Evolutionary conservation across 768 basidiomycete genomes (phyloP), one percentile per base, ranked within the genome.

Genomic region (Chlorophyllum brunneum): DNA sequence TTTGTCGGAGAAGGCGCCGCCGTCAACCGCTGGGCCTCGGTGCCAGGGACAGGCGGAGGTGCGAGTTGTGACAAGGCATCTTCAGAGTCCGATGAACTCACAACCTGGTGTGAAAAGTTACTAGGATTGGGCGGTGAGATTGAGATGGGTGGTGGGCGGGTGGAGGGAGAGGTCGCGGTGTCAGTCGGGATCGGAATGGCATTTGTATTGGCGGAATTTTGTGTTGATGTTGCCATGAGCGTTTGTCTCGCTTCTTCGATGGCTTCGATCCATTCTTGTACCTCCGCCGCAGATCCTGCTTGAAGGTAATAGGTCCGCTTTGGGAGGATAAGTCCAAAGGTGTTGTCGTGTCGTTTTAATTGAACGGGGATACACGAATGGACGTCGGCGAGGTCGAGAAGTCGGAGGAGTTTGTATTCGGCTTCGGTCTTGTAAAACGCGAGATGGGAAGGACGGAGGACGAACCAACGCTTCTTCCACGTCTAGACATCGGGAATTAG

Each of bases 381-480:
- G 23, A 98, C 82, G 39, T 95, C 89, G 20, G 80, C 74, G 16
- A 98, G 79, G 59, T 94, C 90, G 53, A 98, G 81, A 11, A 97
- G 81, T 16, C 88, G 85, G 23, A 93, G 84, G 2, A 98, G 81
- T 67, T 95, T 79, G 72, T 98, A 98, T 69, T 99, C 95, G 51
- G 90, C 88, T 27, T 88, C 85, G 42, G 82, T 92, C 75, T 98
- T 98, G 82, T 98, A 98, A 70, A 95, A 98, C 3, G 93, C 93
- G 44, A 99, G 73, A 67, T 97, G 92, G 2, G 88, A 88, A 0
- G 92, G 82, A 15, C 95, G 82, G 54, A 99, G 72, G 1, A 99
- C 97, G 61, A 98, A 98, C 95, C 95, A 98, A 18, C 95, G 82
- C 70, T 94, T 95, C 79, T 98, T 98, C 97, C 97, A 99, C 1